Conservation (phyloP, 768 basidiomycete species). For the Phanerodontia chrysosporium region DNA sequence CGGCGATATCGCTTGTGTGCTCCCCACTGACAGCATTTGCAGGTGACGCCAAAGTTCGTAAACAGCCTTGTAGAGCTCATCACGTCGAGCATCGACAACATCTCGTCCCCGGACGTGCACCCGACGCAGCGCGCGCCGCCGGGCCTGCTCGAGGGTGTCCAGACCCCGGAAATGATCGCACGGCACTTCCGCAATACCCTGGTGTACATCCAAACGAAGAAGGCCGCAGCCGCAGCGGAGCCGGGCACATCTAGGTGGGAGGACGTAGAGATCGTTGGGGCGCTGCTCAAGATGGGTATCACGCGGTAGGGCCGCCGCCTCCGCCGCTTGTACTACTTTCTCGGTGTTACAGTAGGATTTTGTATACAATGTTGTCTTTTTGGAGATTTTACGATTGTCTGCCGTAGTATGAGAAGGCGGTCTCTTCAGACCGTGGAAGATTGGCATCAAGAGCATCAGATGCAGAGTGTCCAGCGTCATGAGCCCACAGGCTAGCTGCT, state of each 20-base stretch:
- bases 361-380: slow-evolving; percentile 13
- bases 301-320: slow-evolving; percentile 14
- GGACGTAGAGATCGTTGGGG: slow-evolving; percentile 86
- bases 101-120: slow-evolving; percentile 83
- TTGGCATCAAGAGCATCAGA: too few relatives aligned
- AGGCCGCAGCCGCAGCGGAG: slow-evolving; percentile 50
- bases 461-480: too few relatives aligned
- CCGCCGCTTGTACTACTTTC: background rate
- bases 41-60: slow-evolving; percentile 95
- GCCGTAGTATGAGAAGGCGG: too few relatives aligned
- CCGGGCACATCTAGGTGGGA: slow-evolving; percentile 62
- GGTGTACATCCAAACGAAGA: slow-evolving; percentile 73
- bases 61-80: slow-evolving; percentile 96
- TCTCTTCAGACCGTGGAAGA: too few relatives aligned
- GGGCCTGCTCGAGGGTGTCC: slow-evolving; percentile 87
- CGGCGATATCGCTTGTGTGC: background rate
- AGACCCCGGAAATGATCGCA: slow-evolving; percentile 90
- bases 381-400: background rate
- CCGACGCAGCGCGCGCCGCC: slow-evolving; percentile 84
- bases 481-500: too few relatives aligned
- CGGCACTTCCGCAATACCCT: slow-evolving; percentile 93
- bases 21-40: slow-evolving; percentile 1
- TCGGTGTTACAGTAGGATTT: background rate
- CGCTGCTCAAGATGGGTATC: slow-evolving; percentile 85
- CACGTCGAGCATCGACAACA: slow-evolving; percentile 88